Evolutionary conservation across 2,329 filamentous ascomycete species (phyloP), one percentile per base, ranked within the genome.

Genomic region (Fusarium sp.): DNA sequence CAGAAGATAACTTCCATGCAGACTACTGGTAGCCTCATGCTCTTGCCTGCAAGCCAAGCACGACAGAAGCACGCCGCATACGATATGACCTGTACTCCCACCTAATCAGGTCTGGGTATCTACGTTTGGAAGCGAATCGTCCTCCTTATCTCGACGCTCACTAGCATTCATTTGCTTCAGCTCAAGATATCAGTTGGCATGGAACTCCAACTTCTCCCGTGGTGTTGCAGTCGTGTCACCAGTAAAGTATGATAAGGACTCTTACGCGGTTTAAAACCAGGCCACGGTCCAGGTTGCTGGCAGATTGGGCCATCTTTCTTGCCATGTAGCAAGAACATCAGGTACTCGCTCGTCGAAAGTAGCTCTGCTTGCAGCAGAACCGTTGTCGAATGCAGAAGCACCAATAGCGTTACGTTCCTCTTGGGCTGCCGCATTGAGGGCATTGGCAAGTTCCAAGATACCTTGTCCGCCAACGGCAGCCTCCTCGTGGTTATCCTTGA

Each of bases 401-500:
- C 91, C 91, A 26, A 88, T 83, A 11, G 83, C 80, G 38, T 90
- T 87, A 57, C 93, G 85, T 79, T 97, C 95, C 76, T 94, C 89
- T 26, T 80, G 83, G 1, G 96, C 96, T 1, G 89, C 92, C 19
- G 88, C 86, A 75, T 98, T 98, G 61, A 99, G 81, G 30, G 88
- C 89, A 74, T 95, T 88, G 1, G 96, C 96, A 34, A 99, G 84
- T 75, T 99, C 96, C 36, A 98, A 84, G 60, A 99, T 99, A 43
- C 93, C 96, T 70, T 91, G 89, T 3, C 96, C 96, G 11, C 96
- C 96, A 3, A 97, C 87, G 21, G 95, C 85, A 1, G 96, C 96
- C 79, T 99, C 96, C 77, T 99, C 95, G 75, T 98, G 96, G 75
- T 98, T 99, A 80, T 99, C 96, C 78, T 92, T 95, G 75, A 99